Percentiles rank a stretch among this genome's conserved stretches.
Evolutionary conservation across 768 basidiomycete species (phyloP).

Genomic region (Amylocystis lapponica): DNA sequence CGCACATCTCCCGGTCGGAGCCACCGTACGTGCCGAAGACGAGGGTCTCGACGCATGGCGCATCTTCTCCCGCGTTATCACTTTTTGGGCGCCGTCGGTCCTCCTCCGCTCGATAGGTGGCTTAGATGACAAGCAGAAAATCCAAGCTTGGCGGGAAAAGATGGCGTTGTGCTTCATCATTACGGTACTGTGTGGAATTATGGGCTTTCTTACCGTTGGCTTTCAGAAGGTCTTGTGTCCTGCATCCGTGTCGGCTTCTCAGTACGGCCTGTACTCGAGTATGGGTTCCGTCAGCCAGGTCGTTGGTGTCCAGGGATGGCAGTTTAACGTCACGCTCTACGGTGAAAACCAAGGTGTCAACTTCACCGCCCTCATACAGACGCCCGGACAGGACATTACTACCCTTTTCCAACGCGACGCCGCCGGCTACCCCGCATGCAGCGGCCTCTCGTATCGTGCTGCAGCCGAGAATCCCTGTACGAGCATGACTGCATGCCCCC

Average conservation of each 20-base stretch:
- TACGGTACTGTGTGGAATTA: slow-evolving; percentile 61
- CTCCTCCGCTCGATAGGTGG: slow-evolving; percentile 71
- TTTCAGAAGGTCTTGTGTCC: slow-evolving; percentile 92
- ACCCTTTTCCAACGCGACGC: slow-evolving; percentile 69
- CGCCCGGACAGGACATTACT: slow-evolving; percentile 88
- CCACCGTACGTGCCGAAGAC: slow-evolving; percentile 26
- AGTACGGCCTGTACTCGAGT: slow-evolving; percentile 37
- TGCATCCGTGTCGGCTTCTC: slow-evolving; percentile 36
- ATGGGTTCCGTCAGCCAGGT: slow-evolving; percentile 56
- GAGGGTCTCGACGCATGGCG: slow-evolving; percentile 63
- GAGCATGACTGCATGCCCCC: slow-evolving; percentile 53
- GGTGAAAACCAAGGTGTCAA: slow-evolving; percentile 43
- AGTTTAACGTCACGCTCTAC: slow-evolving; percentile 67
- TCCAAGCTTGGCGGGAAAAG: slow-evolving; percentile 98
- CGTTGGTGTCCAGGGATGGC: slow-evolving; percentile 69
- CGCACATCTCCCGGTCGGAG: slow-evolving; percentile 34
- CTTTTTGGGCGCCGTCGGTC: slow-evolving; percentile 88
- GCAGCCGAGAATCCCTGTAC: slow-evolving; percentile 74
- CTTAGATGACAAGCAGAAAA: slow-evolving; percentile 67
- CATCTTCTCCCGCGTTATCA: slow-evolving; percentile 70
- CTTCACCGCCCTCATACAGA: slow-evolving; percentile 48
- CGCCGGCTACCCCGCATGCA: slow-evolving; percentile 61
- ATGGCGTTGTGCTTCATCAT: slow-evolving; percentile 89
- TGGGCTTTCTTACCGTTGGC: slow-evolving; percentile 94
- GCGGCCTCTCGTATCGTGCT: slow-evolving; percentile 52